A percentile compares a stretch with the other conserved stretches of the same genome.
These are phyloP conservation scores for Orbilia blumenaviensis DNA, from an alignment of 2,329 filamentous ascomycete species.

Conservation along the genomic window DNA sequence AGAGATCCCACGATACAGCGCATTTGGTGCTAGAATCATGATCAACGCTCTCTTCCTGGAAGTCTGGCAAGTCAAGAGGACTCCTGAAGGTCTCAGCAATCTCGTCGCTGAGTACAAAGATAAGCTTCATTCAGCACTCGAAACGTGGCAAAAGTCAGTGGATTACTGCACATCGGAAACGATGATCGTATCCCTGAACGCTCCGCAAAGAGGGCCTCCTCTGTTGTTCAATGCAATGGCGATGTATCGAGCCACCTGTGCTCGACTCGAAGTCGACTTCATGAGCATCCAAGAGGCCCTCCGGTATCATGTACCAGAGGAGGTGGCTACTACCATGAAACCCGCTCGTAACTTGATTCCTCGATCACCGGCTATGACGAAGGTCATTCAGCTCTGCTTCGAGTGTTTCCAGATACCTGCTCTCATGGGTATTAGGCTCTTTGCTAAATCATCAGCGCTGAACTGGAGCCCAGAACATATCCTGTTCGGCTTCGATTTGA, in stretches of 20 bases:
- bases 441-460: constrained; percentile 94
- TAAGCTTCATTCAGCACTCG: constrained; percentile 90
- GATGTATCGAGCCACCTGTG: constrained; percentile 91
- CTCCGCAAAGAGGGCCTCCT: constrained; percentile 93
- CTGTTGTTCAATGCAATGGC: constrained; percentile 98
- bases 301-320: constrained; percentile 95
- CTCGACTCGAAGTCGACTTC: constrained; percentile 90
- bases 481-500: constrained; percentile 92
- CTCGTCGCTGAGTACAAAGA: constrained; percentile 87
- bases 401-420: constrained; percentile 97
- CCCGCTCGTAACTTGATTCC: constrained; percentile 92
- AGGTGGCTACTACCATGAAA: constrained; percentile 96
- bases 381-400: constrained; percentile 97
- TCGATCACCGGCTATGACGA: constrained; percentile 96
- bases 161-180: constrained; percentile 92
- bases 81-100: constrained; percentile 94
- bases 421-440: constrained; percentile 93
- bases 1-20: constrained; percentile 88
- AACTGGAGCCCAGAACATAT: constrained; percentile 99
- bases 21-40: constrained; percentile 96
- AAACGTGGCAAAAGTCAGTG: constrained; percentile 98
- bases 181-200: constrained; percentile 86
- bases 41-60: constrained; percentile 98
- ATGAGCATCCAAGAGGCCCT: constrained; percentile 96
- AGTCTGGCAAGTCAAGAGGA: constrained; percentile 99